These are phyloP conservation scores for Blastobotrys persicus DNA, from an alignment of 1,139 yeast genomes.

Conservation along the genomic window DNA sequence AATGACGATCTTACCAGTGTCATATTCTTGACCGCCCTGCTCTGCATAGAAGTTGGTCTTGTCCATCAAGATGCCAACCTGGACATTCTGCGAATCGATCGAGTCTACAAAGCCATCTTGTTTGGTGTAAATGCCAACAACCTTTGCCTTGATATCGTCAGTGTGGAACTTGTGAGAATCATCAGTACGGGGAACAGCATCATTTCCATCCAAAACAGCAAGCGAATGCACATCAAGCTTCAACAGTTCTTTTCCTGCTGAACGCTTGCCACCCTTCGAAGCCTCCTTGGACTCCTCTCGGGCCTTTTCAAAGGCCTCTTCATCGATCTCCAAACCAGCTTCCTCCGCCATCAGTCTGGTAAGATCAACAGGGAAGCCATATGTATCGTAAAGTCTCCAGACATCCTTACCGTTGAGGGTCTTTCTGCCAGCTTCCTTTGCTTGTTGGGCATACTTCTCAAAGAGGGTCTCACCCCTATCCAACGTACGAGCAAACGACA, in stretches of 20 bases:
- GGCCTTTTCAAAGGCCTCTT: conserved; percentile 86
- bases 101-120: conserved; percentile 50
- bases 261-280: conserved; percentile 81
- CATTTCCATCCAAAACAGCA: conserved; percentile 45
- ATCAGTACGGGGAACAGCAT: conserved; percentile 72
- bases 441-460: conserved; percentile 85
- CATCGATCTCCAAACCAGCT: conserved; percentile 90
- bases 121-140: conserved; percentile 74
- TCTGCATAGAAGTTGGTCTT: conserved; percentile 96
- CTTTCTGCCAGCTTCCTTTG: conserved; percentile 71
- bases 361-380: conserved; percentile 98
- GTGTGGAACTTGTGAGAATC: conserved; percentile 61
- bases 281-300: conserved; percentile 89
- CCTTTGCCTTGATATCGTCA: conserved; percentile 38
- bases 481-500: conserved; percentile 87
- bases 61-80: conserved; percentile 78
- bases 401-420: conserved; percentile 89
- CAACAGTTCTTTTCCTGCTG: conserved; percentile 55
- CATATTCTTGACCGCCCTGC: conserved; percentile 98
- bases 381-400: conserved; percentile 98
- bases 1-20: conserved; percentile 86
- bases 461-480: conserved; percentile 97
- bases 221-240: conserved; percentile 90
- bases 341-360: conserved; percentile 99
- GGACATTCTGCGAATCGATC: conserved; percentile 45